Base-by-base conservation (phyloP, 768 basidiomycete genomes). In the Daedaleopsis sinensis region DNA sequence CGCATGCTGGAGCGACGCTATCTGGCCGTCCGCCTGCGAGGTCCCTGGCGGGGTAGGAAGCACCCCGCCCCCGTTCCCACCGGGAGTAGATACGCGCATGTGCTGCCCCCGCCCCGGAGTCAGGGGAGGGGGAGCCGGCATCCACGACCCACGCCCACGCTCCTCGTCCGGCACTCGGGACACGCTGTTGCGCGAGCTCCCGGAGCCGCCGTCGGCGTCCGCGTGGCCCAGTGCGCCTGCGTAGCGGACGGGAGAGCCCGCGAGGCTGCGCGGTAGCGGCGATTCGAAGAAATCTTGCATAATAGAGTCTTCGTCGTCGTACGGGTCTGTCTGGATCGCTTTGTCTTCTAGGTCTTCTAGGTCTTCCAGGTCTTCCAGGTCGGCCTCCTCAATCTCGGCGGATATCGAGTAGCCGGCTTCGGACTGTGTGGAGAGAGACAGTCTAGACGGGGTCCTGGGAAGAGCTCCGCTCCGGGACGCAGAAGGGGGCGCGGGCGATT, bases 31-130 rank as follows among this genome's bases (percentile, higher is more conserved):
- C 35, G 39, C 43, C 55, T 63, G 64, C 49, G 63, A 65, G 52
- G 61, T 67, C 50, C 54, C 49, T 15, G 67, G 66, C 24, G 66
- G 67, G 21, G 67, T 67, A 51, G 52, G 53, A 43, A 65, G 62
- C 44, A 58, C 62, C 35, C 52, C 50, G 35, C 55, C 50, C 62
- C 48, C 51, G 44, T 59, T 64, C 58, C 50, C 62, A 64, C 58
- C 62, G 55, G 58, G 38, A 11, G 55, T n/a, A 36, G 42, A 54
- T 49, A 39, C 32, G 49, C 52, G 52, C 23, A 56, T 27, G n/a
- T 44, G 11, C 1, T 19, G 32, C 35, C 27, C 52, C 39, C 57
- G 52, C 23, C 62, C 55, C 50, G 58, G 62, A 24, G 58, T 64
- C n/a, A 35, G 57, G 39, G 53, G 56, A 42, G 53, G 58, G 36